phyloP scores from a whole-genome alignment of 2,329 filamentous ascomycete genomes.

The Beauveria sp. region DNA sequence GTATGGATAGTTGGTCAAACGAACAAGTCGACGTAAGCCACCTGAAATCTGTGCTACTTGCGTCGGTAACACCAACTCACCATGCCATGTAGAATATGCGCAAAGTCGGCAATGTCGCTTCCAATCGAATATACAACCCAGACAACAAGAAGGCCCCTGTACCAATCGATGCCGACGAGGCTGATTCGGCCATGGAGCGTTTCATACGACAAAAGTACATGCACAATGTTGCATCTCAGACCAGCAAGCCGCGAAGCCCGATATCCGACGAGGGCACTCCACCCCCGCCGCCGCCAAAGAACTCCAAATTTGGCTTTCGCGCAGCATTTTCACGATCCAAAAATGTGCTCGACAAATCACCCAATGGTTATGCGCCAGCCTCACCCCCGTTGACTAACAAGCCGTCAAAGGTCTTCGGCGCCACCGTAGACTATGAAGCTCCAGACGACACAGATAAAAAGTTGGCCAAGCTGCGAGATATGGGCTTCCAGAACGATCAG shows the following conservation, averaged over 20 bases:
- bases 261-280: conserved; percentile 49
- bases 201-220: conserved; percentile 95
- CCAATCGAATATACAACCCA: conserved; percentile 86
- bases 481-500: conserved; percentile 84
- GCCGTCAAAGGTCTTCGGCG: conserved; percentile 61
- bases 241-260: conserved; percentile 37
- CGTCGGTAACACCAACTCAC: background rate
- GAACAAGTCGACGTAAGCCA: conserved; percentile 86
- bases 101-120: conserved; percentile 75
- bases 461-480: conserved; percentile 68
- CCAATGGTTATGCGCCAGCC: conserved; percentile 21
- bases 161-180: conserved; percentile 85
- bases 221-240: conserved; percentile 37
- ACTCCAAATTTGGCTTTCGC: conserved; percentile 52
- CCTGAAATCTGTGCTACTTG: background rate
- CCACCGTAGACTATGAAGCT: conserved; percentile 49
- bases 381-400: conserved; percentile 48
- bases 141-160: conserved; percentile 74
- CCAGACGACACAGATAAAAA: conserved; percentile 65
- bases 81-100: conserved; percentile 69
- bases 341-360: conserved; percentile 45
- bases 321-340: conserved; percentile 58
- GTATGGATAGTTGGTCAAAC: conserved; percentile 94
- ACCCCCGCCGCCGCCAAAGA: conserved; percentile 56
- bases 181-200: conserved; percentile 87